A percentile compares a stretch with the other conserved stretches of the same genome.
Evolutionary conservation across 176 grass and related monocot genomes (phyloP).

Genomic region (Bothriochloa decipiens): DNA sequence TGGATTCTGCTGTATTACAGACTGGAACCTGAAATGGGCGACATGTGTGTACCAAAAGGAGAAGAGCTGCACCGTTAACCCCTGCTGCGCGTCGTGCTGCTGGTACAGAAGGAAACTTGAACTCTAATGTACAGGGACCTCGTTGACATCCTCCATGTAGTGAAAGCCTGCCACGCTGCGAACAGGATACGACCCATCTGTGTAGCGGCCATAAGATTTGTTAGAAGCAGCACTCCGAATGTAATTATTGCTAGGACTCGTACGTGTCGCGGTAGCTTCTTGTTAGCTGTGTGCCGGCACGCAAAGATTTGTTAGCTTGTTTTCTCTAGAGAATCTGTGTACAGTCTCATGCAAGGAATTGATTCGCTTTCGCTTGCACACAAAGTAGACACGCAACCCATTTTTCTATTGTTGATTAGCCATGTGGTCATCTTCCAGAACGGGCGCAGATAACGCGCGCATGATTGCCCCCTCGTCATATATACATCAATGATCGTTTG

Average conservation of each 20-base stretch:
- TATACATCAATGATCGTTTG: too few species aligned
- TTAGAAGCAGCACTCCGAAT: slow-evolving; percentile 33
- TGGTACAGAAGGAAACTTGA: slow-evolving; percentile 23
- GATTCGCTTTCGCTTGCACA: slow-evolving; percentile 11
- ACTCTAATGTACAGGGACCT: not conserved
- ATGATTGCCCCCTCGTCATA: not conserved
- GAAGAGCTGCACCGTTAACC: slow-evolving; percentile 18
- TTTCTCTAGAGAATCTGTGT: slow-evolving; percentile 30
- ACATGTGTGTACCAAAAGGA: not conserved
- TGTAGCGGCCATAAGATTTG: slow-evolving; percentile 6
- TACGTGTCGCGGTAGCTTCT: not conserved
- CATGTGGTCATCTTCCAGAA: not conserved
- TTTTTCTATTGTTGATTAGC: not conserved
- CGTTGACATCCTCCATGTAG: slow-evolving; percentile 7
- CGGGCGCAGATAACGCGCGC: not conserved
- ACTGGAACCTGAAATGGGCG: slow-evolving; percentile 17
- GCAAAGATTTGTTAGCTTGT: not conserved
- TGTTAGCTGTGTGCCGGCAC: not conserved
- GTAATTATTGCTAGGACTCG: slow-evolving; percentile 7
- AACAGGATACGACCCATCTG: not conserved
- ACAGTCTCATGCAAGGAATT: slow-evolving; percentile 36
- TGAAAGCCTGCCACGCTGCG: slow-evolving; percentile 29
- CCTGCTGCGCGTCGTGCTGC: not conserved
- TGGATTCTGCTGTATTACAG: not conserved
- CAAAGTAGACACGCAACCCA: not conserved